Percentiles rank a stretch among this genome's conserved stretches.
phyloP scores from a whole-genome alignment of 176 grass and related monocot species.

The Dactylis glomerata region DNA sequence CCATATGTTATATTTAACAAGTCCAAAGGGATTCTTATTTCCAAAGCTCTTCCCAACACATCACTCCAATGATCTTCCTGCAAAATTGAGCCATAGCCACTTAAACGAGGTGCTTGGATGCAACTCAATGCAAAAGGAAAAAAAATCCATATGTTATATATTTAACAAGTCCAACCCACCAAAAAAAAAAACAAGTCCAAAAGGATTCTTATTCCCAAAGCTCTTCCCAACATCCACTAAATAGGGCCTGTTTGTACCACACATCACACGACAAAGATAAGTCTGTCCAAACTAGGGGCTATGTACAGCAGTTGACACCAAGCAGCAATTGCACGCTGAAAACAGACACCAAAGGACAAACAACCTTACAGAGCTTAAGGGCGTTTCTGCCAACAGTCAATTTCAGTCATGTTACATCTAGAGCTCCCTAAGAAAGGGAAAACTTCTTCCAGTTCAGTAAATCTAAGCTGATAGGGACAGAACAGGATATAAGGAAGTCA shows the following conservation, averaged over 20 bases:
- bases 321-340: neutral
- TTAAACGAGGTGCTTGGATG: too few relatives aligned
- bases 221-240: neutral
- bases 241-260: neutral
- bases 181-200: too few relatives aligned
- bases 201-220: too few relatives aligned
- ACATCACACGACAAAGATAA: neutral
- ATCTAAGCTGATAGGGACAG: neutral
- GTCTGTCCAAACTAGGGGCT: neutral
- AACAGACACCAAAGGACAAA: neutral
- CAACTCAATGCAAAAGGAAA: too few relatives aligned
- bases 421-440: neutral
- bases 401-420: slow-evolving; percentile 2
- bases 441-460: neutral
- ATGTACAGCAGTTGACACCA: neutral
- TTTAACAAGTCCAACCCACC: too few relatives aligned
- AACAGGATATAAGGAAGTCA: neutral
- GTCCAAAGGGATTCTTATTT: too few relatives aligned
- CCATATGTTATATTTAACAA: too few relatives aligned
- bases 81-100: too few relatives aligned
- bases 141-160: too few relatives aligned
- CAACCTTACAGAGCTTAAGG: neutral
- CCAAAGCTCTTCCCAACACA: too few relatives aligned
- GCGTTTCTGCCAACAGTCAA: neutral
- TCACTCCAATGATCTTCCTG: too few relatives aligned